phyloP scores from a whole-genome alignment of 176 grass and related monocot genomes.

The Lolium multiflorum region DNA sequence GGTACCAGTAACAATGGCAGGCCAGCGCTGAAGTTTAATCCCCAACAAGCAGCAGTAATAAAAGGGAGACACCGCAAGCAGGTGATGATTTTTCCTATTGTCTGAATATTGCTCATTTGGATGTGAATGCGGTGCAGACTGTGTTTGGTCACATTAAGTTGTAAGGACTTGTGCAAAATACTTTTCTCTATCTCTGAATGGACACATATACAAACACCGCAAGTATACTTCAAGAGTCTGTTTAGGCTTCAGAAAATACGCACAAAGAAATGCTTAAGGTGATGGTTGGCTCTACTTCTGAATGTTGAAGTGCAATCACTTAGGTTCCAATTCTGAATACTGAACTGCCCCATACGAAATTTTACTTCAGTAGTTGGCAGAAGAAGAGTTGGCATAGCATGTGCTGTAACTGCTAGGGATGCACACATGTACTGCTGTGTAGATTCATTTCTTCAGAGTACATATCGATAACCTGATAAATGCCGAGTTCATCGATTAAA shows the following conservation, averaged over 20 bases:
- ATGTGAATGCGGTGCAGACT: not conserved
- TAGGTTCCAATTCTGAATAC: not conserved
- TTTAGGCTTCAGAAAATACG: not conserved
- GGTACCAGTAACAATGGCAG: not conserved
- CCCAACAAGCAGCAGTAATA: not conserved
- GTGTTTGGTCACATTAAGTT: not conserved
- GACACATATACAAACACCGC: not conserved
- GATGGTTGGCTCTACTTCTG: not conserved
- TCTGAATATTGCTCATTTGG: not conserved
- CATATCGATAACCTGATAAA: slow-evolving; percentile 1
- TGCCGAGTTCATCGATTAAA: not conserved
- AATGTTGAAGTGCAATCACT: not conserved
- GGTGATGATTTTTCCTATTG: not conserved
- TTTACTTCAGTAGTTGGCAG: not conserved
- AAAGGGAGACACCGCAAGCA: not conserved
- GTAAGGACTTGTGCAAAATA: not conserved
- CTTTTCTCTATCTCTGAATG: not conserved
- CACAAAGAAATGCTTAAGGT: not conserved
- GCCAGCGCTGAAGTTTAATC: not conserved
- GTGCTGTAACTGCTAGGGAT: not conserved
- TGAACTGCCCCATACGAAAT: not conserved
- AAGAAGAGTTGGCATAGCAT: not conserved
- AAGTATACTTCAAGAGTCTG: not conserved
- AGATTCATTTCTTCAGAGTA: not conserved
- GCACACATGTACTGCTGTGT: not conserved